phyloP scores from a whole-genome alignment of 257 asterid species.

The Parsonsia alboflavescens region DNA sequence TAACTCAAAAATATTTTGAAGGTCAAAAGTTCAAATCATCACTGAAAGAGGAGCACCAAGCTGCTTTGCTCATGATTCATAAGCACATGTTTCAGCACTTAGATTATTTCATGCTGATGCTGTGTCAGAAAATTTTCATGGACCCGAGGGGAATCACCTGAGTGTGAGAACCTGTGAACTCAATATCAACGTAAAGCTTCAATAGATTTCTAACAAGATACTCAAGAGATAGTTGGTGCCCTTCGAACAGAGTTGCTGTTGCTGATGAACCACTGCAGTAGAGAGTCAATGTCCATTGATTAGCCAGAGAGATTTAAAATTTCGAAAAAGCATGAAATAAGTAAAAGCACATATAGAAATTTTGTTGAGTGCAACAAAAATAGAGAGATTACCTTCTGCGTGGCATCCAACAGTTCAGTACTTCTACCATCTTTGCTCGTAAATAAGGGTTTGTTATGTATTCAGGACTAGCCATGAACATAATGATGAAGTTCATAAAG shows the following conservation, averaged over 20 bases:
- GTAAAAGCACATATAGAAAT: not conserved
- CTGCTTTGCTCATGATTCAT: not conserved
- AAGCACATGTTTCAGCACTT: not conserved
- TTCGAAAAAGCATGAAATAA: not conserved
- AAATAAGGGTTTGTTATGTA: conserved; percentile 90
- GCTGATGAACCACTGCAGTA: conserved; percentile 75
- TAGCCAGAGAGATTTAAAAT: not conserved
- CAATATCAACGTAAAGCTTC: conserved; percentile 94
- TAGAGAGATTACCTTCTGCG: conserved; percentile 55
- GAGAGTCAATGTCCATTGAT: not conserved
- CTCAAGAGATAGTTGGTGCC: conserved; percentile 83
- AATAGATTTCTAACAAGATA: conserved; percentile 84
- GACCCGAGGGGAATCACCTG: conserved; percentile 52
- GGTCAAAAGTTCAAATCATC: not conserved
- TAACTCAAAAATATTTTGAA: too few relatives aligned
- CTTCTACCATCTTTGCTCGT: conserved; percentile 99
- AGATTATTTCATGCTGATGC: not conserved
- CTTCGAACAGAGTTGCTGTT: conserved; percentile 72
- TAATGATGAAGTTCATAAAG: conserved; percentile 93
- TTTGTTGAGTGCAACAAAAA: not conserved
- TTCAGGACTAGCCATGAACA: conserved; percentile 98
- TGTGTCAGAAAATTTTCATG: not conserved
- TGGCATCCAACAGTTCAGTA: conserved; percentile 98
- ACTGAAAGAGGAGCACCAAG: not conserved
- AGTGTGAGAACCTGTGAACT: conserved; percentile 96